These are phyloP conservation scores for Vitis rotundifolia DNA, from an alignment of 164 flowering plant genomes.

Conservation along the genomic window DNA sequence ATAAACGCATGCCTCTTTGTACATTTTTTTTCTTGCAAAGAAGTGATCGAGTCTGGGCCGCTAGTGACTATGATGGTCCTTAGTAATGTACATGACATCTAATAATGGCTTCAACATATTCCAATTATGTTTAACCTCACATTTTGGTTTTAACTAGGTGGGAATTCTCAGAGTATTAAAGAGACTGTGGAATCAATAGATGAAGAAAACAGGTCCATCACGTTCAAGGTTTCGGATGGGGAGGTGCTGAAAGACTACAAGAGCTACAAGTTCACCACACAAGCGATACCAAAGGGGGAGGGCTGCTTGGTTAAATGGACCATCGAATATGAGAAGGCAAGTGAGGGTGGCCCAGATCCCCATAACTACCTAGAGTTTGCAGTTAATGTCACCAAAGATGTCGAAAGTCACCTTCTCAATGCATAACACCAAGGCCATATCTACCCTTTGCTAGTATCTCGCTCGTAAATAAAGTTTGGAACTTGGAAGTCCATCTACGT, in stretches of 20 bases:
- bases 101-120: background rate
- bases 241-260: constrained; percentile 23
- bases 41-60: too few species aligned
- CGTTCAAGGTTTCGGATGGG: constrained; percentile 28
- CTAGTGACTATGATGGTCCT: too few species aligned
- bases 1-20: too few species aligned
- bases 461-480: too few species aligned
- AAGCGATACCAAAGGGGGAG: constrained; percentile 16
- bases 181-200: constrained; percentile 22
- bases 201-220: constrained; percentile 21
- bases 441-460: too few species aligned
- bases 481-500: too few species aligned
- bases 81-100: too few species aligned
- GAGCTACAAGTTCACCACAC: constrained; percentile 8
- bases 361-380: constrained; percentile 13
- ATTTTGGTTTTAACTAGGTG: constrained; percentile 9
- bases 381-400: constrained; percentile 27
- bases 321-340: constrained; percentile 38
- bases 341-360: constrained; percentile 28
- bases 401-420: constrained; percentile 31
- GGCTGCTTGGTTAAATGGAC: constrained; percentile 43
- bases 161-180: constrained; percentile 13
- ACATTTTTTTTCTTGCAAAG: too few species aligned
- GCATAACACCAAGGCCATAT: background rate
- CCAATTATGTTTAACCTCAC: too few species aligned